These are phyloP conservation scores for Fusarium poae DNA, from an alignment of 2,329 filamentous ascomycete species.

Conservation along the genomic window DNA sequence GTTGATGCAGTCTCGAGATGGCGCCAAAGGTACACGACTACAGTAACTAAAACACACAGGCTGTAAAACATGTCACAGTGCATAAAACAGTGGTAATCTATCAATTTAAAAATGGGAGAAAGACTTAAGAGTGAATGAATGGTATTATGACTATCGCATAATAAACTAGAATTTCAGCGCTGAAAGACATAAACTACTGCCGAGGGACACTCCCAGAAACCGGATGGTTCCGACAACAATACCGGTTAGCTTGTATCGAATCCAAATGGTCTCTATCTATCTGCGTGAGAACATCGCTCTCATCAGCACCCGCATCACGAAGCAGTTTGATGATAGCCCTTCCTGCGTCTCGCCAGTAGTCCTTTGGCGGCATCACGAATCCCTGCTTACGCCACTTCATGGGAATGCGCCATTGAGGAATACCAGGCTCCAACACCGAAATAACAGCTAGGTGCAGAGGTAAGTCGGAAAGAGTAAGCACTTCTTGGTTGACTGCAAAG, in stretches of 20 bases:
- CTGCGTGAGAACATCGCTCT: background rate
- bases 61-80: no score
- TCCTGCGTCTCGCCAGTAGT: background rate
- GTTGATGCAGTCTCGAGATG: background rate
- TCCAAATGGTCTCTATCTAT: background rate
- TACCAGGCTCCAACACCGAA: background rate
- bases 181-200: no score
- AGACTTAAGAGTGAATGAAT: accelerated
- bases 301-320: background rate
- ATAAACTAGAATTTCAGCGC: background rate
- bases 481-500: background rate
- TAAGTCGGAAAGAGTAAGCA: background rate
- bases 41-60: accelerated
- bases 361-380: background rate
- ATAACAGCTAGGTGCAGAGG: background rate
- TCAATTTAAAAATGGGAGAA: background rate
- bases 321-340: background rate
- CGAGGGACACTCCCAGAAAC: background rate
- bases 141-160: background rate
- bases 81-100: background rate
- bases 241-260: background rate
- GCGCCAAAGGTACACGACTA: background rate
- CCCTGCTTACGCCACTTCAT: background rate
- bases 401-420: background rate
- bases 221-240: background rate